Percentiles rank a stretch among this genome's conserved stretches.
phyloP scores from a whole-genome alignment of 441 rosid genomes.

The Arabidopsis lyrata region DNA sequence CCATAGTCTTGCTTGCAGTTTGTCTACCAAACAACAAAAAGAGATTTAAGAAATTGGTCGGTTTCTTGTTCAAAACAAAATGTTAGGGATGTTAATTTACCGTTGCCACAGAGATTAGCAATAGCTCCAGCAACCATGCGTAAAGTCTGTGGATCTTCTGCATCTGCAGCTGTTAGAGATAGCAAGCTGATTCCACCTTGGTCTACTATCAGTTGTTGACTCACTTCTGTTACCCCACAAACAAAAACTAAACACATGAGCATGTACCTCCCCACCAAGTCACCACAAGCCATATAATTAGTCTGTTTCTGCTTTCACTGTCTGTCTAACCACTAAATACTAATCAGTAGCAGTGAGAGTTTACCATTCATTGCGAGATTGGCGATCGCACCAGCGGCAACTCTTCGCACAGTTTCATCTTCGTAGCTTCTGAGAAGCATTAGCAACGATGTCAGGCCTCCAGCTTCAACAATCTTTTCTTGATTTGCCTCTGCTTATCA shows the following conservation, averaged over 20 bases:
- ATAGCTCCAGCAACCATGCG: constrained; percentile 99
- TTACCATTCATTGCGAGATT: constrained; percentile 99
- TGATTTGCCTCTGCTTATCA: constrained; percentile 83
- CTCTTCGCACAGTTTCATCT: constrained; percentile 96
- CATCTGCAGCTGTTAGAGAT: constrained; percentile 85
- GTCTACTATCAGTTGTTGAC: constrained; percentile 90
- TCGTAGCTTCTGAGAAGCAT: constrained; percentile 95
- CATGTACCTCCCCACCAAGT: constrained; percentile 10
- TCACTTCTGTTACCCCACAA: constrained; percentile 65
- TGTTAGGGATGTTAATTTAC: constrained; percentile 48
- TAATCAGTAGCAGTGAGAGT: constrained; percentile 18
- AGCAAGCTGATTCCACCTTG: constrained; percentile 93
- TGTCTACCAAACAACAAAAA: constrained; percentile 56
- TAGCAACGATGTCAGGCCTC: constrained; percentile 92
- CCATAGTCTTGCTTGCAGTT: constrained; percentile 82
- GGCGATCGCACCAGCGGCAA: constrained; percentile 99
- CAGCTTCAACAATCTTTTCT: constrained; percentile 94
- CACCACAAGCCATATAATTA: constrained; percentile 24
- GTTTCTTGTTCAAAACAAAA: constrained; percentile 23
- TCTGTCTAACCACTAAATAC: neutral
- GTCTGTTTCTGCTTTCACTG: constrained; percentile 23
- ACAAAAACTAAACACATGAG: constrained; percentile 33
- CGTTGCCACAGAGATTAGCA: constrained; percentile 97
- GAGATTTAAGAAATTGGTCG: constrained; percentile 14
- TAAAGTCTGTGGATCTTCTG: constrained; percentile 94